phyloP scores from a whole-genome alignment of 495 filamentous ascomycete genomes.

The Rostrohypoxylon terebratum region DNA sequence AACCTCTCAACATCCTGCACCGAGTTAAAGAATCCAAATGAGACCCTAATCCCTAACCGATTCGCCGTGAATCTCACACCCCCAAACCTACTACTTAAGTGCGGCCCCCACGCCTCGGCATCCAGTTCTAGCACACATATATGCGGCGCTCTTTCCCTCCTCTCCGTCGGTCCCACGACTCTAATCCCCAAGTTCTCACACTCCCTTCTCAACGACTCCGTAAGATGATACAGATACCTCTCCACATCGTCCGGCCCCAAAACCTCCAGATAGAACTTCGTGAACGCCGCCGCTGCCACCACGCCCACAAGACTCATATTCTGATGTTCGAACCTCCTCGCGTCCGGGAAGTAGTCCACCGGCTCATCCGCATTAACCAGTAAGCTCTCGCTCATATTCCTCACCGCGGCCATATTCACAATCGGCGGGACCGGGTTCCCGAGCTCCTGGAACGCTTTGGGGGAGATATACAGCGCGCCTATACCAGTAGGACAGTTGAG shows the following conservation, averaged over 20 bases:
- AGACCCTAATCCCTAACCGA: constrained; percentile 37
- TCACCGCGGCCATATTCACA: constrained; percentile 29
- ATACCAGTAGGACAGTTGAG: constrained; percentile 41
- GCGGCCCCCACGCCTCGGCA: constrained; percentile 23
- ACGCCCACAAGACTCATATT: constrained; percentile 40
- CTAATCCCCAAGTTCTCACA: constrained; percentile 30
- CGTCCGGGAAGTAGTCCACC: constrained; percentile 21
- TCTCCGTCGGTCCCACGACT: constrained; percentile 24
- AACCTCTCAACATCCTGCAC: constrained; percentile 39
- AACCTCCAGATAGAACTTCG: constrained; percentile 37
- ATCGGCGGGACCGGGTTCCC: constrained; percentile 37
- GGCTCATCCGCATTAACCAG: constrained; percentile 16
- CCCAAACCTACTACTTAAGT: constrained; percentile 11
- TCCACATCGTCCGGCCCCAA: constrained; percentile 37
- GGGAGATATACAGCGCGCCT: constrained; percentile 41
- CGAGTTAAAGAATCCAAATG: constrained; percentile 45
- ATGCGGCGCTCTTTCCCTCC: constrained; percentile 35
- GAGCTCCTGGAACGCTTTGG: constrained; percentile 18
- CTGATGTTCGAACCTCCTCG: constrained; percentile 42
- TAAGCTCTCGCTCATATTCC: constrained; percentile 16
- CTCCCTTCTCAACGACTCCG: constrained; percentile 20
- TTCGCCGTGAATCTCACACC: constrained; percentile 31
- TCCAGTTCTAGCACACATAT: constrained; percentile 36
- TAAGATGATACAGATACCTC: constrained; percentile 33
- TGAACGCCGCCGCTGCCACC: constrained; percentile 35